These are phyloP conservation scores for Tuber melanosporum DNA, from an alignment of 495 filamentous ascomycete species.

Conservation along the genomic window DNA sequence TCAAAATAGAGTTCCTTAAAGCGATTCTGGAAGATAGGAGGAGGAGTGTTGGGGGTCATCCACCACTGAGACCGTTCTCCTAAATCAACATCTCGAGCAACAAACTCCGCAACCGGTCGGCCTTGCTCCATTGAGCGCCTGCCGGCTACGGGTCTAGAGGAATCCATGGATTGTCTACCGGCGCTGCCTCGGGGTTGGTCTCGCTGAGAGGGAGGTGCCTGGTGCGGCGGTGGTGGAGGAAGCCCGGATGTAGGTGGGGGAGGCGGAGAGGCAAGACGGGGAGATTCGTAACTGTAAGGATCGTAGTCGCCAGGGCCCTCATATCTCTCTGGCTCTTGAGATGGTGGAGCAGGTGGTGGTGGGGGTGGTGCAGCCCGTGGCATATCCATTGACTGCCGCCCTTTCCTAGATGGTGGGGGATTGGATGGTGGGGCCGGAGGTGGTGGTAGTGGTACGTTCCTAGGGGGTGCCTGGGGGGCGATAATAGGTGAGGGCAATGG, in stretches of 20 bases:
- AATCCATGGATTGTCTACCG: constrained; percentile 70
- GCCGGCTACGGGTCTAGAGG: constrained; percentile 36
- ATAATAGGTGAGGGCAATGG: constrained; percentile 48
- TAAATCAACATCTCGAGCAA: constrained; percentile 82
- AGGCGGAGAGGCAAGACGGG: constrained; percentile 45
- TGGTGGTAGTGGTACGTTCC: constrained; percentile 47
- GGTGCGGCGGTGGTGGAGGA: constrained; percentile 25
- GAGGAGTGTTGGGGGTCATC: constrained; percentile 65
- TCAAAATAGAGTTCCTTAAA: constrained; percentile 72
- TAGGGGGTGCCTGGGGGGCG: constrained; percentile 44
- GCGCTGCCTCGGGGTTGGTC: constrained; percentile 16
- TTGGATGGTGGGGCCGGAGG: constrained; percentile 50
- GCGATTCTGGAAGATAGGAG: constrained; percentile 73
- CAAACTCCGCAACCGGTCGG: constrained; percentile 54
- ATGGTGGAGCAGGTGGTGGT: constrained; percentile 50
- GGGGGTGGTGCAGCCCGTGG: constrained; percentile 66
- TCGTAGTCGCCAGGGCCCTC: constrained; percentile 53
- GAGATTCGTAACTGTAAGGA: constrained; percentile 60
- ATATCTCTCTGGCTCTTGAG: constrained; percentile 47
- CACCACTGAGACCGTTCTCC: constrained; percentile 71
- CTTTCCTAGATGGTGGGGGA: constrained; percentile 30
- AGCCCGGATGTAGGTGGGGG: constrained; percentile 26
- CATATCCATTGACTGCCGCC: constrained; percentile 57
- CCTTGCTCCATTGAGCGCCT: constrained; percentile 57
- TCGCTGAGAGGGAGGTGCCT: constrained; percentile 36